A percentile compares a stretch with the other conserved stretches of the same genome.
Evolutionary conservation across 1,284 basidiomycete genomes (phyloP).

Genomic region (Ustilago lituana): DNA sequence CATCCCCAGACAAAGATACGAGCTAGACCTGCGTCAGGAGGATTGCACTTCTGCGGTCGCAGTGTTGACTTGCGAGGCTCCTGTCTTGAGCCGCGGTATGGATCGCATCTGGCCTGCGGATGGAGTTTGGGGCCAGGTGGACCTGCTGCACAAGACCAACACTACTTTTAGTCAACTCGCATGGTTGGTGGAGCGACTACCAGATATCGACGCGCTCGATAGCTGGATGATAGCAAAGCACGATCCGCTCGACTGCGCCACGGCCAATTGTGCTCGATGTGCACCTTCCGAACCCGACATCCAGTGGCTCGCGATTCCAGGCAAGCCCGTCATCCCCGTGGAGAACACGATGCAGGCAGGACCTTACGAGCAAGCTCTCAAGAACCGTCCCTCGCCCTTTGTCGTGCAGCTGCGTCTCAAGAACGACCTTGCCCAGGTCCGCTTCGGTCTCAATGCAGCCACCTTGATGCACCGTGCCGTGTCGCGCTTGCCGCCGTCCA

Average conservation of each 20-base stretch:
- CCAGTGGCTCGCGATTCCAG: slow-evolving; percentile 73
- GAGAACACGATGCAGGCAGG: slow-evolving; percentile 57
- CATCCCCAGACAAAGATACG: slow-evolving; percentile 23
- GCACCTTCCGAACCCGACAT: slow-evolving; percentile 80
- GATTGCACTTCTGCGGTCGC: slow-evolving; percentile 45
- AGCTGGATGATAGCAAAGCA: slow-evolving; percentile 47
- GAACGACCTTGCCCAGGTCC: slow-evolving; percentile 74
- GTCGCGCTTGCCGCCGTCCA: slow-evolving; percentile 76
- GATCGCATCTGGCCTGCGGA: slow-evolving; percentile 50
- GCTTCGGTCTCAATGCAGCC: slow-evolving; percentile 86
- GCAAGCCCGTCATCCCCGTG: slow-evolving; percentile 45
- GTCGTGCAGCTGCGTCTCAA: slow-evolving; percentile 85
- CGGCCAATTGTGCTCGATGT: slow-evolving; percentile 75
- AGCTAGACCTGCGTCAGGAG: slow-evolving; percentile 34
- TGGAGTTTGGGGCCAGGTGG: slow-evolving; percentile 50
- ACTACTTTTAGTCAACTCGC: slow-evolving; percentile 53
- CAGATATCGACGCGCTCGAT: slow-evolving; percentile 31
- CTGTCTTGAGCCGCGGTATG: slow-evolving; percentile 24
- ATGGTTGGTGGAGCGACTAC: slow-evolving; percentile 55
- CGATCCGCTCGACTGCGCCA: slow-evolving; percentile 33
- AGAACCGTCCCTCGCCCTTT: slow-evolving; percentile 85
- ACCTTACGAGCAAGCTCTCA: slow-evolving; percentile 74
- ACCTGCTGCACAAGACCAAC: slow-evolving; percentile 54
- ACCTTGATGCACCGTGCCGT: slow-evolving; percentile 88
- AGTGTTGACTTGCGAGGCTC: slow-evolving; percentile 45